Evolutionary conservation across 2,329 filamentous ascomycete species (phyloP).

Genomic region (Akanthomyces lecanii): DNA sequence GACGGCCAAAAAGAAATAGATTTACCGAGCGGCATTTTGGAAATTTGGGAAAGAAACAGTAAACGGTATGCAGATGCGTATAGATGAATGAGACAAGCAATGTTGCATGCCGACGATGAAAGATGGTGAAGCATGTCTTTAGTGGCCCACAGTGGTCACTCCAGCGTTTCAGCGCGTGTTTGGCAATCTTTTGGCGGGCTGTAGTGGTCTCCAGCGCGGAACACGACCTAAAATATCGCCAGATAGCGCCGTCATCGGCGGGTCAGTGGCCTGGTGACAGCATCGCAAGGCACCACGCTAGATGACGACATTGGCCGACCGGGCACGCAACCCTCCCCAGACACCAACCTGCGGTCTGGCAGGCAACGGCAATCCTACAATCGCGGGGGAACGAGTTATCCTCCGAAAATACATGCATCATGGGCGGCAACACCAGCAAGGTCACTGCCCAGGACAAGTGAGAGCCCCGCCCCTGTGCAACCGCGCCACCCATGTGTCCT

Average conservation of each 20-base stretch:
- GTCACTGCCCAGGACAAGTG: constrained; percentile 81
- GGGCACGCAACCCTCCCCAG: not conserved
- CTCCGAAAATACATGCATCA: constrained; percentile 25
- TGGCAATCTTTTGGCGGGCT: not conserved
- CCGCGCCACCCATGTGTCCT: constrained; percentile 16
- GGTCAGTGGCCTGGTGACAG: constrained; percentile 5
- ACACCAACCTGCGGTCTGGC: not conserved
- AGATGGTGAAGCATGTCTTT: not conserved
- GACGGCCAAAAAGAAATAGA: not conserved
- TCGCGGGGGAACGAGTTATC: not conserved
- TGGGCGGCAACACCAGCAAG: constrained; percentile 55
- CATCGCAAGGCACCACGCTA: constrained; percentile 13
- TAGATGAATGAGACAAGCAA: constrained; percentile 5
- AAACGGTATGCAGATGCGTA: not conserved
- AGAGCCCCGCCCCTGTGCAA: constrained; percentile 16
- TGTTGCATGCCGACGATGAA: not conserved
- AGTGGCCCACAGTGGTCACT: not conserved
- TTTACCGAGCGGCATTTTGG: not conserved
- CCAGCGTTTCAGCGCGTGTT: not conserved
- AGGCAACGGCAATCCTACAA: not conserved
- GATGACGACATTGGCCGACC: not conserved
- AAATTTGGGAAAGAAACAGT: not conserved
- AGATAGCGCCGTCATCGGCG: constrained; percentile 1
- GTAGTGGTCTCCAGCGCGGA: not conserved
- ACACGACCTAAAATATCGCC: not conserved